A percentile compares a stretch with the other conserved stretches of the same genome.
Conservation (phyloP, 2,329 filamentous ascomycete genomes). For the Aquanectria penicillioides region DNA sequence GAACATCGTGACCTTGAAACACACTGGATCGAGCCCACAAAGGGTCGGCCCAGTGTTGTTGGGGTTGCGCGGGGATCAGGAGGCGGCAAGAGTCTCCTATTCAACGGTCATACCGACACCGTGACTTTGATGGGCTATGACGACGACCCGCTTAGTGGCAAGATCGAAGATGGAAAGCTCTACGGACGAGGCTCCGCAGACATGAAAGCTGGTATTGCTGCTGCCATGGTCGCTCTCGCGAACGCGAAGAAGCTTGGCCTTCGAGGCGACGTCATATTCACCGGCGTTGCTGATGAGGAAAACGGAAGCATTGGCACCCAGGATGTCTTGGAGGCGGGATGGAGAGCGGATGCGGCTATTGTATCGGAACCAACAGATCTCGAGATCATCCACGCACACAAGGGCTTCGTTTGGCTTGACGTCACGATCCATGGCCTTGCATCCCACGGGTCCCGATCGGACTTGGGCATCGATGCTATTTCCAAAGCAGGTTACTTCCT, state of each 20-base stretch:
- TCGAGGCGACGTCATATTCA: constrained; percentile 61
- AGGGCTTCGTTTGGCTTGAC: constrained; percentile 60
- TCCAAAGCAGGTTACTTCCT: constrained; percentile 58
- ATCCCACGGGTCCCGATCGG: constrained; percentile 54
- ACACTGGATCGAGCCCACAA: constrained; percentile 58
- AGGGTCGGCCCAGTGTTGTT: constrained; percentile 61
- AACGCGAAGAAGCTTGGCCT: constrained; percentile 50
- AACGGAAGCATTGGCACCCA: constrained; percentile 60
- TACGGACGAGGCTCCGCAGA: constrained; percentile 59
- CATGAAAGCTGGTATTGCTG: constrained; percentile 63
- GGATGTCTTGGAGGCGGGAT: constrained; percentile 60
- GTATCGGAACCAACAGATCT: constrained; percentile 59
- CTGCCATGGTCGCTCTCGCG: constrained; percentile 54
- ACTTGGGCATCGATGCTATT: constrained; percentile 62
- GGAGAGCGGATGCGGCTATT: constrained; percentile 62
- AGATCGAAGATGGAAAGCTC: constrained; percentile 50
- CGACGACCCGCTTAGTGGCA: constrained; percentile 55
- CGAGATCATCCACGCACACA: constrained; percentile 56
- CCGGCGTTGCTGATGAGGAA: constrained; percentile 65
- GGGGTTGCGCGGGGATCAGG: constrained; percentile 58
- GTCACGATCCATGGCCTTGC: constrained; percentile 54
- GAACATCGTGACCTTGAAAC: constrained; percentile 61
- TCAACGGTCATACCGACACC: constrained; percentile 65
- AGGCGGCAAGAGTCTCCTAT: constrained; percentile 58
- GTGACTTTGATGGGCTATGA: constrained; percentile 60